These are phyloP conservation scores for Trichophyton rubrum DNA, from an alignment of 2,329 filamentous ascomycete genomes.

Conservation along the genomic window DNA sequence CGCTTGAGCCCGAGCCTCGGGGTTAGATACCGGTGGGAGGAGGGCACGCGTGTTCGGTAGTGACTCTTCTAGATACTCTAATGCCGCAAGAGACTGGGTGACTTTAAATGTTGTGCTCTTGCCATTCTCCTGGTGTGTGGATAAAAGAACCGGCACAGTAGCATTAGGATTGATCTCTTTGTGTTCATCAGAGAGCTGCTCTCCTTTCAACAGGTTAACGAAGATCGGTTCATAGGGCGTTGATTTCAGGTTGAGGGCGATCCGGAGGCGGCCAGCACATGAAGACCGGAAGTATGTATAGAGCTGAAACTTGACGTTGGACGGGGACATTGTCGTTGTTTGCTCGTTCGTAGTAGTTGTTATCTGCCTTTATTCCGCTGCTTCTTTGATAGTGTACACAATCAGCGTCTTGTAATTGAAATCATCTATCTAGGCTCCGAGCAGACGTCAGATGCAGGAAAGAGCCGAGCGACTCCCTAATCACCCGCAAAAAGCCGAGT, in stretches of 20 bases:
- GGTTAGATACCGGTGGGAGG: constrained; percentile 35
- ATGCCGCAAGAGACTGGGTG: constrained; percentile 46
- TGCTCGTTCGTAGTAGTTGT: background rate
- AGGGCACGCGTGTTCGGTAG: constrained; percentile 31
- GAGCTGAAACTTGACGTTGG: constrained; percentile 25
- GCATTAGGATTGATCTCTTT: constrained; percentile 41
- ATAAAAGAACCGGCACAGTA: constrained; percentile 43
- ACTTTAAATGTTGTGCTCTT: constrained; percentile 29
- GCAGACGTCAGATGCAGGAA: background rate
- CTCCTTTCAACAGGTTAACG: constrained; percentile 44
- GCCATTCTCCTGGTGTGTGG: constrained; percentile 10
- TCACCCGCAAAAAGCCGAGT: background rate
- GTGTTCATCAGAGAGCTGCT: constrained; percentile 40
- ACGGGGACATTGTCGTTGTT: constrained; percentile 5
- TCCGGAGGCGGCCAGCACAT: constrained; percentile 49
- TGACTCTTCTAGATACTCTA: constrained; percentile 51
- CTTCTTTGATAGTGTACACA: background rate
- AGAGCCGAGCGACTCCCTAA: background rate
- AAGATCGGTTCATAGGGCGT: constrained; percentile 37
- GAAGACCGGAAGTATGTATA: constrained; percentile 53
- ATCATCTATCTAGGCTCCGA: background rate
- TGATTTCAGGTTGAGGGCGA: constrained; percentile 45
- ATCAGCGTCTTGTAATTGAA: background rate
- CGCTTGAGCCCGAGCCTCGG: constrained; percentile 37
- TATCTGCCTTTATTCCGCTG: background rate